phyloP scores from a whole-genome alignment of 495 filamentous ascomycete genomes.

The Stereocaulon alpinum region DNA sequence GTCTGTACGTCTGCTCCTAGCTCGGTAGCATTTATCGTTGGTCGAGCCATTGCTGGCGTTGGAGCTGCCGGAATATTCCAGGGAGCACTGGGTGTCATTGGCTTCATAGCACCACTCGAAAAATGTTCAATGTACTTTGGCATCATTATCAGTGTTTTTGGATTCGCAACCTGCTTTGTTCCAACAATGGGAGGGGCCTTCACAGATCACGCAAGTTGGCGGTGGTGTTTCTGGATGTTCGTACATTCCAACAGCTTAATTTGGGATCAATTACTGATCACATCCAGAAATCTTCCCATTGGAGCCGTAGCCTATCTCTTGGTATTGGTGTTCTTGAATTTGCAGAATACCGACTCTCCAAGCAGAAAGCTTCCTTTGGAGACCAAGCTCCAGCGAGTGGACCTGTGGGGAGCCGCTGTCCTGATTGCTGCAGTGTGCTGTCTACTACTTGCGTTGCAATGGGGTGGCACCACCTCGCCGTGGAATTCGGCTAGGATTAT shows the following conservation, averaged over 20 bases:
- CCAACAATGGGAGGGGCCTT: conserved; percentile 18
- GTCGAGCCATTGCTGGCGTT: conserved; percentile 66
- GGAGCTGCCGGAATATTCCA: conserved; percentile 37
- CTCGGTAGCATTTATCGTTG: conserved; percentile 72
- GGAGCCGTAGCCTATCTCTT: not conserved
- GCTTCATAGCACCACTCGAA: not conserved
- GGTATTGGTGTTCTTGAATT: conserved; percentile 4
- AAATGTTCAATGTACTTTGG: conserved; percentile 6
- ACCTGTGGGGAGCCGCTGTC: conserved; percentile 35
- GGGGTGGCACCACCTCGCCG: conserved; percentile 32
- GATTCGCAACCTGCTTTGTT: conserved; percentile 10
- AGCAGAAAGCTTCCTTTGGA: not conserved
- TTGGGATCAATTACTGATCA: too few relatives aligned
- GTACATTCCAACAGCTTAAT: too few relatives aligned
- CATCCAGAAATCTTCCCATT: conserved; percentile 2
- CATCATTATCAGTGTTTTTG: conserved; percentile 13
- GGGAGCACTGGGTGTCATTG: conserved; percentile 24
- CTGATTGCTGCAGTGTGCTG: conserved; percentile 44
- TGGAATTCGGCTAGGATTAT: conserved; percentile 32
- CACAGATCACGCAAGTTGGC: conserved; percentile 12
- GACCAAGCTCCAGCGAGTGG: conserved; percentile 4
- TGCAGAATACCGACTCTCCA: not conserved
- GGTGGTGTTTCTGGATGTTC: conserved; percentile 19
- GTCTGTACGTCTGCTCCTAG: too few relatives aligned
- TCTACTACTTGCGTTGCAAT: conserved; percentile 35